A percentile compares a stretch with the other conserved stretches of the same genome.
Evolutionary conservation across 2,329 filamentous ascomycete genomes (phyloP).

Genomic region (Scolecobasidium constrictum): DNA sequence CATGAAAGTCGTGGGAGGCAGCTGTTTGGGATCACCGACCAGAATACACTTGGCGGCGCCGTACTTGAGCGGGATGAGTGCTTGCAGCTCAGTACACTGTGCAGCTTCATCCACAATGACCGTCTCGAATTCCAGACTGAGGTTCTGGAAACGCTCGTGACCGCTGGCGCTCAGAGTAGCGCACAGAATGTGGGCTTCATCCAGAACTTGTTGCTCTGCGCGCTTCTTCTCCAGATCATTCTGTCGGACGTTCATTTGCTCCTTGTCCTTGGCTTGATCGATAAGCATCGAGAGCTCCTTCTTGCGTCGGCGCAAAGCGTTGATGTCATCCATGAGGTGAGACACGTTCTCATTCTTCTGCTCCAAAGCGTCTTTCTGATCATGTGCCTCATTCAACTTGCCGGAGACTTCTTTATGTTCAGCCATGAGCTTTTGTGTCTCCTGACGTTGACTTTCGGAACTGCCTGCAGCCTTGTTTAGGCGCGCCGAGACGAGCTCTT

Average conservation of each 20-base stretch:
- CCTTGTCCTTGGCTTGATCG: constrained; percentile 76
- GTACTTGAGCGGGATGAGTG: constrained; percentile 93
- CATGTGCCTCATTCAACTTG: constrained; percentile 59
- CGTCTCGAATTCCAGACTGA: constrained; percentile 95
- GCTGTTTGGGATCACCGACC: constrained; percentile 93
- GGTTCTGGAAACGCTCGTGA: constrained; percentile 91
- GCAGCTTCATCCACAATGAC: constrained; percentile 97
- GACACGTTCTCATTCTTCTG: constrained; percentile 48
- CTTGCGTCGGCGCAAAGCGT: constrained; percentile 67
- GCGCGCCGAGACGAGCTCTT: constrained; percentile 74
- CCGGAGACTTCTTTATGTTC: constrained; percentile 51
- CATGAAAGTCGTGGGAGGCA: constrained; percentile 91
- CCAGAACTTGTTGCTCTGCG: constrained; percentile 83
- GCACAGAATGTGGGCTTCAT: constrained; percentile 85
- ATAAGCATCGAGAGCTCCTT: constrained; percentile 69
- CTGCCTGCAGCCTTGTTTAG: constrained; percentile 35
- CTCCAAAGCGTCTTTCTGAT: constrained; percentile 45
- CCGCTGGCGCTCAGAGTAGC: constrained; percentile 91
- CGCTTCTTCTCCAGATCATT: constrained; percentile 74
- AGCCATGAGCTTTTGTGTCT: constrained; percentile 57
- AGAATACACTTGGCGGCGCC: constrained; percentile 94
- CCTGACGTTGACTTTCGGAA: constrained; percentile 35
- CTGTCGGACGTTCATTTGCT: constrained; percentile 70
- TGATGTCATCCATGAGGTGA: constrained; percentile 63
- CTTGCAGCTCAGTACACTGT: constrained; percentile 94